Evolutionary conservation across 2,329 filamentous ascomycete genomes (phyloP), one percentile per base, ranked within the genome.

Genomic region (Helotiales sp.): DNA sequence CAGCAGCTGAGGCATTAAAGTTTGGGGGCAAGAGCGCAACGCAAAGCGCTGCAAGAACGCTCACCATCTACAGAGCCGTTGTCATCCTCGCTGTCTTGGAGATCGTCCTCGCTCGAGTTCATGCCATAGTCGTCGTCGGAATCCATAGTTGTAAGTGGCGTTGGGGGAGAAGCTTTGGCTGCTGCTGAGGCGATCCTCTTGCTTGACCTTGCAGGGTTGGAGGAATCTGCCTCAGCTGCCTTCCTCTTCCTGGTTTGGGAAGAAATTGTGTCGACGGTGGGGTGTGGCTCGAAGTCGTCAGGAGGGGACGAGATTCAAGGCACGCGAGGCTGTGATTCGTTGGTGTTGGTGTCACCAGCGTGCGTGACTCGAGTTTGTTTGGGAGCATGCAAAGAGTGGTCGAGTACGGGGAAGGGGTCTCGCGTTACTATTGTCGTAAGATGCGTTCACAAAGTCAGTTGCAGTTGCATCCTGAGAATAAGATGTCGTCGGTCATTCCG

Each of bases 71-170:
- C 70, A 25, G 69, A 70, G 33, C 62, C 87, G 68, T 93, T 90
- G 54, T 91, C 87, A 67, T 92, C 90, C 54, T 91, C 92, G 66
- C 89, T 92, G 68, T 92, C 89, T 62, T 89, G 81, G 59, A 91
- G 83, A 59, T 84, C 83, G 63, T 90, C 87, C 55, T 88, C 88
- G 70, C 89, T 96, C 40, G 90, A 93, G n/a, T n/a, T n/a, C 67
- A 87, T 81, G 70, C 87, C 86, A 74, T 93, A 93, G 60, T 97
- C 93, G 70, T 97, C 92, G 68, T 98, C 93, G 8, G 93, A 97
- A 77, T 96, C 92, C 93, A 97, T 97, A 63, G 79, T 86, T 24
- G 40, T 44, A 58, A 81, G 73, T 27, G 83, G 81, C 5, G 83
- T 84, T 15, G 82, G 82, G 22, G 85, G 84, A 38, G 73, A 70